Conservation (phyloP, 2,329 filamentous ascomycete genomes). For the Ophiosphaerella narmari region DNA sequence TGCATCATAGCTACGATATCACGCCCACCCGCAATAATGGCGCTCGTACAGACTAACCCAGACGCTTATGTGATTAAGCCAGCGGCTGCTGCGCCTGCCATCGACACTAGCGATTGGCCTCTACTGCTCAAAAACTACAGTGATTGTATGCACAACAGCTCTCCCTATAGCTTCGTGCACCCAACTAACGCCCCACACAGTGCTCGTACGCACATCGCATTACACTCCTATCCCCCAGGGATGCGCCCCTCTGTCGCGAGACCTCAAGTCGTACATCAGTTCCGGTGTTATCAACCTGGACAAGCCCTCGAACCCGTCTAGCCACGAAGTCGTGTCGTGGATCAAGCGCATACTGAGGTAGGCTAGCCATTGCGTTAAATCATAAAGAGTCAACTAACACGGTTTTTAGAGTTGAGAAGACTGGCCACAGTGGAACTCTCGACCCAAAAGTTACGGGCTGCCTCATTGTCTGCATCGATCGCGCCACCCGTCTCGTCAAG, state of each 20-base stretch:
- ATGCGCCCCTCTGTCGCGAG: conserved; percentile 87
- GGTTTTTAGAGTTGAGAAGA: conserved; percentile 78
- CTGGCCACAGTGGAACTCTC: conserved; percentile 95
- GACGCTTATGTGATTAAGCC: conserved; percentile 92
- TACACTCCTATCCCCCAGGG: conserved; percentile 96
- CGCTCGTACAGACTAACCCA: conserved; percentile 45
- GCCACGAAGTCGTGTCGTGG: conserved; percentile 99
- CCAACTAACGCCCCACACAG: conserved; percentile 52
- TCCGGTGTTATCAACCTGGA: conserved; percentile 98
- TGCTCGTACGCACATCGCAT: conserved; percentile 91
- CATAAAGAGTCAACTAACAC: conserved; percentile 17
- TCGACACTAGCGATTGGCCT: conserved; percentile 90
- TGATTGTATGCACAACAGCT: conserved; percentile 68
- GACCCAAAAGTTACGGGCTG: conserved; percentile 98
- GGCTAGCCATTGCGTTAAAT: neutral
- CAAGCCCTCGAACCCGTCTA: conserved; percentile 96
- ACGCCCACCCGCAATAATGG: conserved; percentile 35
- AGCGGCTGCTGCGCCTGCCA: conserved; percentile 73
- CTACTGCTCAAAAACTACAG: conserved; percentile 95
- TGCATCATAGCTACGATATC: conserved; percentile 25
- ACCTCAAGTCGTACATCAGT: conserved; percentile 95
- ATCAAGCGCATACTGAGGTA: conserved; percentile 96
- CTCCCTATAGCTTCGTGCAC: conserved; percentile 21
- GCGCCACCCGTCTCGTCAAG: conserved; percentile 96
- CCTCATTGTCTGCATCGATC: conserved; percentile 93